phyloP scores from a whole-genome alignment of 2,329 filamentous ascomycete genomes.

The Geosmithia morbida region DNA sequence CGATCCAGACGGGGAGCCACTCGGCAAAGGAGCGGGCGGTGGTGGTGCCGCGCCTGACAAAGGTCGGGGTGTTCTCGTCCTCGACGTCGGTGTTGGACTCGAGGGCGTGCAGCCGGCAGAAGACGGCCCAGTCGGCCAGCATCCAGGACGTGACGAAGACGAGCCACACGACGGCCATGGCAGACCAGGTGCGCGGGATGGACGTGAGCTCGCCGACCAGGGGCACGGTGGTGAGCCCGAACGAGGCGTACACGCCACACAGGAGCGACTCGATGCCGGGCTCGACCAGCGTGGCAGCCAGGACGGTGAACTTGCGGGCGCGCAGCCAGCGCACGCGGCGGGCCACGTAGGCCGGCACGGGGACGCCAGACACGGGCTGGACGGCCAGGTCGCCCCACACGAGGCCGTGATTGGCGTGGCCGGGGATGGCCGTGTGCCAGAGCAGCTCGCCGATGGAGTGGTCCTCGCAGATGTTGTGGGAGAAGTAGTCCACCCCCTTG shows the following conservation, averaged over 20 bases:
- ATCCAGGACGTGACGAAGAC: constrained; percentile 57
- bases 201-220: constrained; percentile 38
- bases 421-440: constrained; percentile 55
- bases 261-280: constrained; percentile 82
- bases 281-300: constrained; percentile 78
- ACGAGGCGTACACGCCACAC: constrained; percentile 69
- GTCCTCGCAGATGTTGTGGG: constrained; percentile 92
- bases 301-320: constrained; percentile 88
- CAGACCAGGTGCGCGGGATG: constrained; percentile 50
- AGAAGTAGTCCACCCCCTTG: constrained; percentile 80
- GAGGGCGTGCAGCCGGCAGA: constrained; percentile 59
- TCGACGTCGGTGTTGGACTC: constrained; percentile 40
- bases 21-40: constrained; percentile 41
- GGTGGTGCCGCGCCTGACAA: constrained; percentile 37
- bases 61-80: constrained; percentile 60
- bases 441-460: constrained; percentile 87
- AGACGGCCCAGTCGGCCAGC: constrained; percentile 58
- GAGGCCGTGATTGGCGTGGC: constrained; percentile 67
- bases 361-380: constrained; percentile 78
- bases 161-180: constrained; percentile 53
- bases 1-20: constrained; percentile 76
- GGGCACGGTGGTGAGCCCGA: constrained; percentile 60
- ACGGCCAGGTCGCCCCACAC: constrained; percentile 77
- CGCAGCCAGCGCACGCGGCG: constrained; percentile 81
- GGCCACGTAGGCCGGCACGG: constrained; percentile 60